Conservation (phyloP, 192 early-diverging fungal species). For the Oehlia diaphana region DNA sequence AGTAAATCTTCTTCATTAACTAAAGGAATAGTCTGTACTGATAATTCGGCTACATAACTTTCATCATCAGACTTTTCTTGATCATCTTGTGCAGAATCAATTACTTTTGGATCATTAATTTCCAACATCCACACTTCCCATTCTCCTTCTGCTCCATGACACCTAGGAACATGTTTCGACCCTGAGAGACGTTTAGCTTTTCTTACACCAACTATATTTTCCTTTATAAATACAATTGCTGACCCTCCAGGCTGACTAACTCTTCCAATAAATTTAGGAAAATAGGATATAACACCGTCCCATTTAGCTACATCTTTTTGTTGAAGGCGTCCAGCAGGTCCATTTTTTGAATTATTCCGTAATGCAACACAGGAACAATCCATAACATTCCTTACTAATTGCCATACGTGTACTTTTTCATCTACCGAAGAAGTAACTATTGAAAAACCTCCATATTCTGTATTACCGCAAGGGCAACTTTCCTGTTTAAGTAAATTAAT, state of each 20-base stretch:
- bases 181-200: background rate
- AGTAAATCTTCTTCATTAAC: constrained; percentile 18
- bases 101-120: constrained; percentile 1
- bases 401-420: constrained; percentile 26
- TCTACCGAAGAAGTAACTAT: constrained; percentile 20
- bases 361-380: constrained; percentile 26
- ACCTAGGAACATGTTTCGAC: background rate
- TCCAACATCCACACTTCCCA: constrained; percentile 29
- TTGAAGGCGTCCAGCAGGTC: background rate
- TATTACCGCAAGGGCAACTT: constrained; percentile 27
- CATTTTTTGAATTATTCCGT: background rate
- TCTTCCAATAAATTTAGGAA: constrained; percentile 16
- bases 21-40: constrained; percentile 9
- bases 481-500: constrained; percentile 25
- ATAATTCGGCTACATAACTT: constrained; percentile 1
- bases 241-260: constrained; percentile 17
- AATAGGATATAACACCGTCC: constrained; percentile 25
- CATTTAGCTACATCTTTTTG: constrained; percentile 14
- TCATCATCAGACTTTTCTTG: background rate
- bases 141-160: constrained; percentile 28
- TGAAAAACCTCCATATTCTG: constrained; percentile 12
- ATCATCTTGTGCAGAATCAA: background rate
- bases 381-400: constrained; percentile 19
- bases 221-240: constrained; percentile 19
- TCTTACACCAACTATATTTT: constrained; percentile 22